Evolutionary conservation across 768 basidiomycete genomes (phyloP).

Genomic region (Wakefieldia striispora): DNA sequence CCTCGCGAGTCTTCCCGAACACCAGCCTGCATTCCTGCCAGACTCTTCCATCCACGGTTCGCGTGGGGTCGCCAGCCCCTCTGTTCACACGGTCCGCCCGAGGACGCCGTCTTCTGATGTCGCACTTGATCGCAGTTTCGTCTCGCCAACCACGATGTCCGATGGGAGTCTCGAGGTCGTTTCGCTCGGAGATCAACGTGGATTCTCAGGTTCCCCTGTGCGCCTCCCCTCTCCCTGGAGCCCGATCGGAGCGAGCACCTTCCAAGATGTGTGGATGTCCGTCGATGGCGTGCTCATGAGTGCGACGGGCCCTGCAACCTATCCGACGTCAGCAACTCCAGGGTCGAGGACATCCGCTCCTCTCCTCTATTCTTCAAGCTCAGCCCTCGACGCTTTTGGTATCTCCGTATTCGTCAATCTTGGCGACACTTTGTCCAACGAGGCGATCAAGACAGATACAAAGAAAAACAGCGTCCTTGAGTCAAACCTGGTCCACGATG

Average conservation of each 20-base stretch:
- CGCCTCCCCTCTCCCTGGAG: slow-evolving; percentile 33
- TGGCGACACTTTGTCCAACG: not conserved
- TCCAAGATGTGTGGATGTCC: slow-evolving; percentile 25
- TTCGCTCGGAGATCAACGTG: slow-evolving; percentile 15
- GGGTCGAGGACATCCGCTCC: slow-evolving; percentile 3
- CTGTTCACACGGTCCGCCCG: too few species aligned
- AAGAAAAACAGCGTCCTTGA: not conserved
- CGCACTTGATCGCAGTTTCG: slow-evolving; percentile 19
- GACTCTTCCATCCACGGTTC: not conserved
- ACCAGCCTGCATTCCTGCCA: not conserved
- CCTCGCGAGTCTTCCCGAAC: not conserved
- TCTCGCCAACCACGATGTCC: slow-evolving; percentile 23
- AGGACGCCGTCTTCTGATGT: slow-evolving; percentile 11
- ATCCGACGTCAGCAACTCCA: too few species aligned
- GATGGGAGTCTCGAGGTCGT: slow-evolving; percentile 24
- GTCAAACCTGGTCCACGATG: not conserved
- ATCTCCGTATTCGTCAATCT: slow-evolving; percentile 18
- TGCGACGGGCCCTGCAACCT: slow-evolving; percentile 12
- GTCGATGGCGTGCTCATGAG: slow-evolving; percentile 17
- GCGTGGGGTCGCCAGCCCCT: too few species aligned
- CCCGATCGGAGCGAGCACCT: slow-evolving; percentile 11
- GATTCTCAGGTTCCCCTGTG: slow-evolving; percentile 7
- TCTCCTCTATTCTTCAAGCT: slow-evolving; percentile 15
- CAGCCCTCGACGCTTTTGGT: slow-evolving; percentile 17
- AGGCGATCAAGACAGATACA: not conserved